A percentile compares a stretch with the other conserved stretches of the same genome.
phyloP scores from a whole-genome alignment of 352 stramenopile genomes.

The Globisporangium okanoganense region DNA sequence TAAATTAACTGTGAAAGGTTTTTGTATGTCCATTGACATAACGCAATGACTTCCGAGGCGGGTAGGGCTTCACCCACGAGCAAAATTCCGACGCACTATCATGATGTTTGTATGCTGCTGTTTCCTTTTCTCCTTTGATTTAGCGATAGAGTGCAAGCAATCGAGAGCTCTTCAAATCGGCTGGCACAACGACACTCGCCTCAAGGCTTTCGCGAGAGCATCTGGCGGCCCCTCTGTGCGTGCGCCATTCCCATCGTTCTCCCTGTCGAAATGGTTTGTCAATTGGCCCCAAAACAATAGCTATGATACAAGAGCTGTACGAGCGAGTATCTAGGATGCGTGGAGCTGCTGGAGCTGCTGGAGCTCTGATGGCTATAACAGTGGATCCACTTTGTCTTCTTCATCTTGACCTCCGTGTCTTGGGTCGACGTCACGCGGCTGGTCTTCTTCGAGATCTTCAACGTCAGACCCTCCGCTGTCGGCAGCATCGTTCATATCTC shows the following conservation, averaged over 20 bases:
- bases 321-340: neutral
- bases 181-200: neutral
- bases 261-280: neutral
- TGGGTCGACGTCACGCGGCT: neutral
- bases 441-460: neutral
- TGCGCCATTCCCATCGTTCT: neutral
- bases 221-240: neutral
- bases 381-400: neutral
- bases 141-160: neutral
- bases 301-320: too few species aligned
- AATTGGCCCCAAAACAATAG: neutral
- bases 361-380: conserved; percentile 4
- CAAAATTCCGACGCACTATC: neutral
- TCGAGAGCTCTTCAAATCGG: conserved; percentile 1
- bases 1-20: neutral
- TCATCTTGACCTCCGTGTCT: neutral
- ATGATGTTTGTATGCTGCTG: neutral
- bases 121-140: neutral
- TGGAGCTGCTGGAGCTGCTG: neutral
- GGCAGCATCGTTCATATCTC: neutral
- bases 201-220: neutral
- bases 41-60: neutral
- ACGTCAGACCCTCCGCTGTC: neutral
- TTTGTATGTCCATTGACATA: neutral
- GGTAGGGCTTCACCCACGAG: neutral